Evolutionary conservation across 208 protist genomes (phyloP).

Genomic region (Vickermania spadyakhi): DNA sequence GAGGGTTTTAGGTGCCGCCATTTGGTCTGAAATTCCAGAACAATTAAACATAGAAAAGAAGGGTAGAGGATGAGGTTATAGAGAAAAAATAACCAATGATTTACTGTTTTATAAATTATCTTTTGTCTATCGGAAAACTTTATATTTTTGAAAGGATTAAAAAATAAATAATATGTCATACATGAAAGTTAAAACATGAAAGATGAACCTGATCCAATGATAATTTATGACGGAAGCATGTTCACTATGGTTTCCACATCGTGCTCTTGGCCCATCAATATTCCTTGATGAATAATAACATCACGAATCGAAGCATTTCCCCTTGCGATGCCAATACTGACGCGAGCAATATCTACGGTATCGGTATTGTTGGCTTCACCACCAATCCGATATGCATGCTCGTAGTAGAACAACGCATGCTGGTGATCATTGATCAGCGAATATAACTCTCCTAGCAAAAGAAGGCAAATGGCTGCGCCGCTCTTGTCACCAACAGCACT

Average conservation of each 20-base stretch:
- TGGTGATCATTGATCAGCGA: constrained; percentile 72
- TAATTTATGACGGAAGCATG: constrained; percentile 33
- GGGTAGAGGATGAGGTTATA: background rate
- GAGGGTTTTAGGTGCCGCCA: background rate
- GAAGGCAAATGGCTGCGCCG: constrained; percentile 72
- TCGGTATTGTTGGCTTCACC: constrained; percentile 65
- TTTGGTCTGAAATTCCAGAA: no score
- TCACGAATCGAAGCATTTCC: constrained; percentile 58
- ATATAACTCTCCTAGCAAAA: constrained; percentile 83
- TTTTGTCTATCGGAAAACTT: background rate
- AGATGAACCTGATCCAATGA: background rate
- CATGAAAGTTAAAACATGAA: background rate
- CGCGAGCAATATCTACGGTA: constrained; percentile 64
- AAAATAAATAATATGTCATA: constrained; percentile 4
- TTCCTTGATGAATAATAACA: constrained; percentile 40
- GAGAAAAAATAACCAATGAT: constrained; percentile 1
- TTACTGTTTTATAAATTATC: background rate
- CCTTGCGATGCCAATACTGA: constrained; percentile 73
- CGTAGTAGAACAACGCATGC: constrained; percentile 85
- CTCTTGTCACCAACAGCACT: constrained; percentile 72
- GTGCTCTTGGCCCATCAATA: constrained; percentile 47
- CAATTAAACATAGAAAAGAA: constrained; percentile 4
- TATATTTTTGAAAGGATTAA: constrained; percentile 4
- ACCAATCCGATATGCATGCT: constrained; percentile 75
- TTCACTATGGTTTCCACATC: constrained; percentile 40